Conservation (phyloP, 345 rosid genomes). For the Pugionium cornutum region DNA sequence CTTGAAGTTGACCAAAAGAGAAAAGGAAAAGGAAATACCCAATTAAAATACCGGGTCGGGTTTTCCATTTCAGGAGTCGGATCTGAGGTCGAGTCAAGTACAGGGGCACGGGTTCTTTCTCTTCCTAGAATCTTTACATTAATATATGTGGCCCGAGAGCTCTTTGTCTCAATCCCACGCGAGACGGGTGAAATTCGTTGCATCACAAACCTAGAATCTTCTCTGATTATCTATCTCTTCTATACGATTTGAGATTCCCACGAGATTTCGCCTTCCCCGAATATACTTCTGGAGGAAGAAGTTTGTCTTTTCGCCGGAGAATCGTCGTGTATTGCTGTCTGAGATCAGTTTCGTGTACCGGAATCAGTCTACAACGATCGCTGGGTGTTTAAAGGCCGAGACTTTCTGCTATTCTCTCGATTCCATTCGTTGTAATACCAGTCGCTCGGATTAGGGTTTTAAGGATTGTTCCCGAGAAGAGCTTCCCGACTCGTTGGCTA, state of each 20-base stretch:
- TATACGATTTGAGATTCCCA: not conserved
- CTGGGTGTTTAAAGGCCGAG: slow-evolving; percentile 31
- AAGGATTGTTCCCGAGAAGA: slow-evolving; percentile 34
- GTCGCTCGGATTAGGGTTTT: slow-evolving; percentile 34
- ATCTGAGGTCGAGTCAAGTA: slow-evolving; percentile 16
- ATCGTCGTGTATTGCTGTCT: slow-evolving; percentile 9
- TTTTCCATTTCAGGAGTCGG: not conserved
- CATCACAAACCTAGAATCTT: slow-evolving; percentile 31
- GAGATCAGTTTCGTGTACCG: not conserved
- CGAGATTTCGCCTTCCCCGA: slow-evolving; percentile 5
- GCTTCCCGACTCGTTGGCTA: slow-evolving; percentile 17
- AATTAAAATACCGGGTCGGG: slow-evolving; percentile 1
- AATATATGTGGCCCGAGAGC: slow-evolving; percentile 26
- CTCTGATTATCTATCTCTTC: not conserved
- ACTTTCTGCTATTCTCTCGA: slow-evolving; percentile 21
- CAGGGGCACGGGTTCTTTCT: slow-evolving; percentile 15
- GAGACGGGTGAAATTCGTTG: slow-evolving; percentile 22
- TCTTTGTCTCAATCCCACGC: slow-evolving; percentile 19
- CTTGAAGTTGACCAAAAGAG: not conserved
- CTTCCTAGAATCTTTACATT: not conserved
- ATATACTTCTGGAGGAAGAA: not conserved
- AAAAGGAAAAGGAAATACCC: not conserved
- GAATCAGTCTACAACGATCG: slow-evolving; percentile 13
- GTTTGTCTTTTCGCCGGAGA: slow-evolving; percentile 18
- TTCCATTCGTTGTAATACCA: slow-evolving; percentile 23